Base-by-base conservation (phyloP, 2,329 filamentous ascomycete species). In the Lecanicillium sp. region DNA sequence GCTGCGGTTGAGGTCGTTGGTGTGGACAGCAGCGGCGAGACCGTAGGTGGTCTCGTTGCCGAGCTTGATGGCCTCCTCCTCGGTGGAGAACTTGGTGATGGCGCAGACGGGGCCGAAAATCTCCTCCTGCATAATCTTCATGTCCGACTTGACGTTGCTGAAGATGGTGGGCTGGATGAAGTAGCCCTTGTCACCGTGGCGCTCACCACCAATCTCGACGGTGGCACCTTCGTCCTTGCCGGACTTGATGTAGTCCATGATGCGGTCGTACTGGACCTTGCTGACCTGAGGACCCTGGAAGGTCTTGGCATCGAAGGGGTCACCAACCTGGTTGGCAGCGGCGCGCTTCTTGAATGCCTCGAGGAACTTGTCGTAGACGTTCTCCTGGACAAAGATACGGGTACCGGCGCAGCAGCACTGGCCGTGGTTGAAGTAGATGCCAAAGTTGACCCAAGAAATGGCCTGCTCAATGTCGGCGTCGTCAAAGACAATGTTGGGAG, bases 91-190 rank as follows among this genome's bases (percentile, higher is more conserved):
- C 69, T 88, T 89, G 67, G 80, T 73, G 51, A 90, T 80, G 51
- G 80, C 73, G 68, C 78, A 83, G 46, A 92, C 85, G 42, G 85
- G 85, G 46, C 85, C 85, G 59, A 92, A 92, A 62, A 92, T 89
- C 67, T 92, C 85, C 66, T 90, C 84, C 63, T 85, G 75, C 64
- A 85, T 78, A 56, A 92, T 89, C 74, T 83, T 86, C 83, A 89
- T 89, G 60, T 88, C 75, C 49, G 78, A 68, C 39, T 67, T 75
- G 49, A 89, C 85, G 56, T 85, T 78, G 62, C 74, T 78, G 72
- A 92, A 90, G 67, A 90, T 85, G 55, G 85, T 90, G 27, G 85
- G 85, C 70, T 88, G 68, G 63, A 90, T 88, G 71, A 88, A 90
- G 74, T 83, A 90, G 44, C 83, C 83, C 70, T 85, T 78, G 56